phyloP scores from a whole-genome alignment of 1,139 yeast species.

The Candida freyschussii region DNA sequence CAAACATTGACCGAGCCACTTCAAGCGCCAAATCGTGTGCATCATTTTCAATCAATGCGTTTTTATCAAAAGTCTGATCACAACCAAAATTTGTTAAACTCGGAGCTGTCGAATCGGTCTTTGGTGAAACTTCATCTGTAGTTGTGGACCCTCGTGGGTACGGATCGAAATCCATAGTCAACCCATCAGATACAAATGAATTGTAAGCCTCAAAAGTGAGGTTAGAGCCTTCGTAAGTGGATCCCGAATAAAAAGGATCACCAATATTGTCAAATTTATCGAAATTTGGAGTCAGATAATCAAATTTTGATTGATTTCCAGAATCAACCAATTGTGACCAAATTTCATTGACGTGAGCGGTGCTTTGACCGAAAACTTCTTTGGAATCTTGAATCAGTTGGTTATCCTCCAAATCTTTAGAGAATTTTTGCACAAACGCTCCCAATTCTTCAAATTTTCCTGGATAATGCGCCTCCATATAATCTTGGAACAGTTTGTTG shows the following conservation, averaged over 20 bases:
- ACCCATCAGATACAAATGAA: too few species aligned
- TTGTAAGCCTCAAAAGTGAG: slow-evolving; percentile 10
- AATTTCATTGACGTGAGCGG: slow-evolving; percentile 4
- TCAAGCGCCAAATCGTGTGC: slow-evolving; percentile 23
- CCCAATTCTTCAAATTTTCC: slow-evolving; percentile 16
- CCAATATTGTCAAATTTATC: slow-evolving; percentile 15
- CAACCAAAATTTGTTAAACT: neutral
- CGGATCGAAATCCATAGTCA: too few species aligned
- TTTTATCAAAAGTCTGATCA: too few species aligned
- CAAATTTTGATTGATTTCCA: slow-evolving; percentile 18
- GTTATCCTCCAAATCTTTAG: too few species aligned
- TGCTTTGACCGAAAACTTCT: too few species aligned
- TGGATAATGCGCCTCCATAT: slow-evolving; percentile 15
- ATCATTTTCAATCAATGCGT: too few species aligned
- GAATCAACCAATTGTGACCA: slow-evolving; percentile 19
- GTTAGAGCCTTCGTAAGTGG: slow-evolving; percentile 2
- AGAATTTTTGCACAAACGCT: too few species aligned
- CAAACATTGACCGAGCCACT: slow-evolving; percentile 25
- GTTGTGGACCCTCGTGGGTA: too few species aligned
- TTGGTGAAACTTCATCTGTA: slow-evolving; percentile 22
- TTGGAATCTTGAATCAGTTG: too few species aligned
- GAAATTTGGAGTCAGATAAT: slow-evolving; percentile 21
- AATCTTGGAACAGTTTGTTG: slow-evolving; percentile 15
- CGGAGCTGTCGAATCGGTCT: slow-evolving; percentile 9
- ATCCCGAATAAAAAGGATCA: slow-evolving; percentile 25